These are phyloP conservation scores for Fusarium papillatum DNA, from an alignment of 2,329 filamentous ascomycete genomes.

Conservation along the genomic window DNA sequence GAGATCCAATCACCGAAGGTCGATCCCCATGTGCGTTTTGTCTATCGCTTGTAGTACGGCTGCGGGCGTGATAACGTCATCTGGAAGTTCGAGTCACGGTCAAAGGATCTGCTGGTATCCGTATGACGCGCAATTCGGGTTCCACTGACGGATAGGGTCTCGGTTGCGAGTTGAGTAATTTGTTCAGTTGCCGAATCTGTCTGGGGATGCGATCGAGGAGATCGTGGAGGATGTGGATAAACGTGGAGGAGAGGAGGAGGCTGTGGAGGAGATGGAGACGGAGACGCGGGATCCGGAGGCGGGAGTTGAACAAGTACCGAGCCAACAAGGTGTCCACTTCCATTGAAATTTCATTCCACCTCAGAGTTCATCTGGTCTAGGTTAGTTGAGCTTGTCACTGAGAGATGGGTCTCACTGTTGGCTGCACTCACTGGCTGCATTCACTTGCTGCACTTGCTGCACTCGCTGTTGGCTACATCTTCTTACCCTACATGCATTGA, in stretches of 20 bases:
- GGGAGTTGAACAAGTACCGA: not conserved
- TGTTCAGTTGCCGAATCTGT: not conserved
- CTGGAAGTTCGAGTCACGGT: not conserved
- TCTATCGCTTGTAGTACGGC: not conserved
- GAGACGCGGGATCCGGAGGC: not conserved
- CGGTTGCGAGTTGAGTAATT: not conserved
- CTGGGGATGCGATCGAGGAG: not conserved
- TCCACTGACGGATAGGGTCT: not conserved
- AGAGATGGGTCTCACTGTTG: not conserved
- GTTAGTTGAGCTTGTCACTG: not conserved
- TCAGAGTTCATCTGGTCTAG: not conserved
- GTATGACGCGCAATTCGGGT: conserved; percentile 1
- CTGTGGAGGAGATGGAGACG: not conserved
- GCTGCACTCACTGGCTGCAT: not conserved
- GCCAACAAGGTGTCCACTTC: not conserved
- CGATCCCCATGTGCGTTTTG: not conserved
- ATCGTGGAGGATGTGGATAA: not conserved
- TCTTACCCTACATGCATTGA: not conserved
- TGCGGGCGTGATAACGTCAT: conserved; percentile 1
- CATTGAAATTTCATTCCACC: not conserved
- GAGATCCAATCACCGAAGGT: not conserved
- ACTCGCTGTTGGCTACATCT: not conserved
- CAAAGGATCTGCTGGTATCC: not conserved
- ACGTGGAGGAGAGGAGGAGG: not conserved
- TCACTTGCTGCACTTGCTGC: no score